phyloP scores from a whole-genome alignment of 495 filamentous ascomycete genomes.

The Paragyromitra xinjiangensis region DNA sequence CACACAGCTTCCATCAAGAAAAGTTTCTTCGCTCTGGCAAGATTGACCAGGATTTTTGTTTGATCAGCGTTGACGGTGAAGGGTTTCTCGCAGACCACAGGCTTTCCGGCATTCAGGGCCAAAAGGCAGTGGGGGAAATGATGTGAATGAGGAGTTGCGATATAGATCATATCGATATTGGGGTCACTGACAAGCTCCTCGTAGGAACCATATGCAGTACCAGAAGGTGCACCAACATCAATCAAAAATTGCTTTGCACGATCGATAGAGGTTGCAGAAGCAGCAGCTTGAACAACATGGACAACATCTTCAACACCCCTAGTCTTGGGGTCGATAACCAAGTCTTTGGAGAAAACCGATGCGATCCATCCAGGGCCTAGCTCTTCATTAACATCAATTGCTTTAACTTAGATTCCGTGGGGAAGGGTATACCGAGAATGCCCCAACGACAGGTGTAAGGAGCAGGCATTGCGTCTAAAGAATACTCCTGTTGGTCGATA shows the following conservation, averaged over 20 bases:
- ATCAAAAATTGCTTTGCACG: slow-evolving; percentile 77
- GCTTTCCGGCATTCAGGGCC: slow-evolving; percentile 80
- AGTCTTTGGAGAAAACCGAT: slow-evolving; percentile 80
- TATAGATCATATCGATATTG: slow-evolving; percentile 86
- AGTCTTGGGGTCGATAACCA: slow-evolving; percentile 76
- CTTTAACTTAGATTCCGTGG: neutral
- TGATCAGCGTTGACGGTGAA: slow-evolving; percentile 90
- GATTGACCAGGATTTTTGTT: slow-evolving; percentile 75
- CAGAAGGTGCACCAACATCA: slow-evolving; percentile 70
- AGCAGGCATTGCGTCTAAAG: slow-evolving; percentile 30
- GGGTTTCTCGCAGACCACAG: slow-evolving; percentile 92
- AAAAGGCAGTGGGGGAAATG: slow-evolving; percentile 93
- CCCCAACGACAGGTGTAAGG: slow-evolving; percentile 40
- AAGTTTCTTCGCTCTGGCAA: slow-evolving; percentile 78
- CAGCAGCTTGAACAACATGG: slow-evolving; percentile 81
- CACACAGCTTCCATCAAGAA: slow-evolving; percentile 98
- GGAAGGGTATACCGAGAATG: slow-evolving; percentile 28
- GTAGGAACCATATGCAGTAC: slow-evolving; percentile 84
- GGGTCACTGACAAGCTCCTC: slow-evolving; percentile 77
- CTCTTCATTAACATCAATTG: slow-evolving; percentile 11
- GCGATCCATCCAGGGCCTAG: slow-evolving; percentile 38
- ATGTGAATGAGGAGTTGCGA: slow-evolving; percentile 94
- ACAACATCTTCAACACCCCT: slow-evolving; percentile 77
- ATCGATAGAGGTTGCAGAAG: slow-evolving; percentile 76
- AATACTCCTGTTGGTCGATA: neutral